Evolutionary conservation across 179 eudicot species (phyloP).

Genomic region (Vitellaria paradoxa): DNA sequence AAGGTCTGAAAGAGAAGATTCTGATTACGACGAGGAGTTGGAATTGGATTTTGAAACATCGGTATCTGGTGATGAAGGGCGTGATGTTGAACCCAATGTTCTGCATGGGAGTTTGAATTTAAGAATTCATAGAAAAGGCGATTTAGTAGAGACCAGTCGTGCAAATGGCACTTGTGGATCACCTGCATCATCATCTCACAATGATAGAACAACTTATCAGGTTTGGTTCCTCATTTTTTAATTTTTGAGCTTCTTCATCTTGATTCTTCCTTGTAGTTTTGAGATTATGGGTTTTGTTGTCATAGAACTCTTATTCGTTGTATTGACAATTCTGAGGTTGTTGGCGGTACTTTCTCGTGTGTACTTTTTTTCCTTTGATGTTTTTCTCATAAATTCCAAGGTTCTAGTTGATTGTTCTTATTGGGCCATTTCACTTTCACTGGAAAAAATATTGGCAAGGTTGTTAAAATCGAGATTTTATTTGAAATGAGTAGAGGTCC

Average conservation of each 20-base stretch:
- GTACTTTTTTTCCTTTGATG: neutral
- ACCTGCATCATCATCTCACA: slow-evolving; percentile 47
- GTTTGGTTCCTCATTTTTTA: slow-evolving; percentile 27
- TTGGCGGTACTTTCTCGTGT: neutral
- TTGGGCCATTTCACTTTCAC: neutral
- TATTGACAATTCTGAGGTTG: neutral
- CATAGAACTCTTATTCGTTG: neutral
- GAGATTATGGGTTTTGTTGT: neutral
- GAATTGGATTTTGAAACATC: slow-evolving; percentile 89
- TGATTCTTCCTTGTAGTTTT: neutral
- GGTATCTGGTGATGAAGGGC: slow-evolving; percentile 75
- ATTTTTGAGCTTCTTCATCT: neutral
- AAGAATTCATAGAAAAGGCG: slow-evolving; percentile 62
- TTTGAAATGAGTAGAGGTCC: too few relatives aligned
- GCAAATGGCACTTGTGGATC: slow-evolving; percentile 54
- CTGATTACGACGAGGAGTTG: slow-evolving; percentile 85
- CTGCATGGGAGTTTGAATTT: slow-evolving; percentile 76
- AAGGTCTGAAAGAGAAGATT: slow-evolving; percentile 86
- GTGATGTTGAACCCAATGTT: slow-evolving; percentile 52
- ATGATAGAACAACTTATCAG: slow-evolving; percentile 51
- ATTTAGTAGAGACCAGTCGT: slow-evolving; percentile 42
- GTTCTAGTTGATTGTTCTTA: neutral
- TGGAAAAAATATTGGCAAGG: too few relatives aligned
- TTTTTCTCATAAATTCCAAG: neutral
- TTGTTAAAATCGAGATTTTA: too few relatives aligned